phyloP scores from a whole-genome alignment of 345 rosid species.

The Lepidium aucheri region DNA sequence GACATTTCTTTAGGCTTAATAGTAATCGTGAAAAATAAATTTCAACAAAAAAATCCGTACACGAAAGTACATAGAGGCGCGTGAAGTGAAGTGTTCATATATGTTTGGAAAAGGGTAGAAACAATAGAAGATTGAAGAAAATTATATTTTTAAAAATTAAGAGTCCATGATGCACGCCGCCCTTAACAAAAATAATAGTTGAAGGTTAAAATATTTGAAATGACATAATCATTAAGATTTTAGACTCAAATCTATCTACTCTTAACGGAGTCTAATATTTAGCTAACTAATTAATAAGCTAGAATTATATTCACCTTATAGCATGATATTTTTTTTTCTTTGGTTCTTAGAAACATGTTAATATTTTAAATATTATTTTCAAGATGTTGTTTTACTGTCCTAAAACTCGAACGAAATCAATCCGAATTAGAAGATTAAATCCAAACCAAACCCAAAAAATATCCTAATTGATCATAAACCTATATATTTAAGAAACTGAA shows the following conservation, averaged over 20 bases:
- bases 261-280: background rate
- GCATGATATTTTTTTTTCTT: too few species aligned
- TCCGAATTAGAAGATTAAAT: too few species aligned
- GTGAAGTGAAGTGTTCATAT: conserved; percentile 19
- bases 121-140: background rate
- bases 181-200: background rate
- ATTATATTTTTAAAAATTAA: background rate
- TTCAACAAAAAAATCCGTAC: conserved; percentile 12
- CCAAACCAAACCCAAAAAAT: too few species aligned
- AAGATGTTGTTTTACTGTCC: too few species aligned
- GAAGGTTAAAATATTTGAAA: conserved; percentile 8
- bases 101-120: conserved; percentile 8
- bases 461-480: too few species aligned
- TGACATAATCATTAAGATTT: background rate
- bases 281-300: background rate
- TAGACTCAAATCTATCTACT: background rate
- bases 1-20: background rate
- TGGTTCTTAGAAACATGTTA: too few species aligned
- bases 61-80: conserved; percentile 12
- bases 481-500: too few species aligned
- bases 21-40: background rate
- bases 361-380: too few species aligned
- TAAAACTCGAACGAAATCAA: too few species aligned
- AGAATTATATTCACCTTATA: too few species aligned
- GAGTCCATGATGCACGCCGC: conserved; percentile 27